These are phyloP conservation scores for Acanthamoeba royreba DNA, from an alignment of 208 protist genomes.

Conservation along the genomic window DNA sequence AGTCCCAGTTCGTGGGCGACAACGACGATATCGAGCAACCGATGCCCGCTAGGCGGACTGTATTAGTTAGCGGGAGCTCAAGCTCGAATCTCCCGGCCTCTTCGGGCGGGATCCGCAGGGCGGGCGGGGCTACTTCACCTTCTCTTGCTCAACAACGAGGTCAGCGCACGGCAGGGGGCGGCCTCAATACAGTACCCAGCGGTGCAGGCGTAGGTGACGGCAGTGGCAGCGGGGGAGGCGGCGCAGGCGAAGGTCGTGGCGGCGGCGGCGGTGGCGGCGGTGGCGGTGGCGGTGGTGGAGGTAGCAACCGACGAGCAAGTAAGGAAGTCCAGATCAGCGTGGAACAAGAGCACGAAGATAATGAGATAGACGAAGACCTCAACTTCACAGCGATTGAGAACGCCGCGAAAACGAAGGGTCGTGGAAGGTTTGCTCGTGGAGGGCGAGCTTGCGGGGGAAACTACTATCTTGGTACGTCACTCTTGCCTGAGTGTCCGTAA, in stretches of 20 bases:
- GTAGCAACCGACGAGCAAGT: not conserved
- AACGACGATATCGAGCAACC: not conserved
- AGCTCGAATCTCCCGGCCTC: no score
- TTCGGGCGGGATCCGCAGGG: no score
- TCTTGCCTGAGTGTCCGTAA: not conserved
- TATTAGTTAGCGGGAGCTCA: no score
- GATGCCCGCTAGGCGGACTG: no score
- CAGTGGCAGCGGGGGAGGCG: no score
- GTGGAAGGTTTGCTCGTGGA: not conserved
- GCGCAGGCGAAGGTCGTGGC: not conserved
- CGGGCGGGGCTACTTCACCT: no score
- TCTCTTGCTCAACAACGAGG: no score
- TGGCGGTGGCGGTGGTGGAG: not conserved
- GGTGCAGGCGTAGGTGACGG: no score
- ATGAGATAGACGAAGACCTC: not conserved
- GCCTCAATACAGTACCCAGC: no score
- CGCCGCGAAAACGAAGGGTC: not conserved
- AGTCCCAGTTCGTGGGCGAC: not conserved
- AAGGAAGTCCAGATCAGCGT: not conserved
- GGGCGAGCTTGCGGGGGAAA: not conserved
- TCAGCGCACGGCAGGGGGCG: no score
- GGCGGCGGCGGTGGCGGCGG: no score
- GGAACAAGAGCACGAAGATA: not conserved
- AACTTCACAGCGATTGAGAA: not conserved
- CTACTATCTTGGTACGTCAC: not conserved